phyloP scores from a whole-genome alignment of 2,329 filamentous ascomycete species.

The Xylaria sp. region DNA sequence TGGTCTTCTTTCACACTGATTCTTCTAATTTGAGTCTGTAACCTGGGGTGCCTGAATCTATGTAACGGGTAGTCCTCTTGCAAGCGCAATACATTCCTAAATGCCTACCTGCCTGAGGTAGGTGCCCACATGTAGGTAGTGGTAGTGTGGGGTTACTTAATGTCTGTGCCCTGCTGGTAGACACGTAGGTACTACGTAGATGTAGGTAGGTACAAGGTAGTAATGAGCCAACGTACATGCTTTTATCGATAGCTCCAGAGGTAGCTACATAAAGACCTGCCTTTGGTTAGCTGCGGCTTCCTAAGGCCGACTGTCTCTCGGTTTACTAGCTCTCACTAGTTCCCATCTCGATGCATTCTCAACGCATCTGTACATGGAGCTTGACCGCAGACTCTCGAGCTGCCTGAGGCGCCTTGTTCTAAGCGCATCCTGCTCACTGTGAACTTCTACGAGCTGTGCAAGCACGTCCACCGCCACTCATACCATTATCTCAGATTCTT shows the following conservation, averaged over 20 bases:
- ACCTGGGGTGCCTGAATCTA: no score
- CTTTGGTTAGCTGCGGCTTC: slow-evolving; percentile 3
- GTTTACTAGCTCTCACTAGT: not conserved
- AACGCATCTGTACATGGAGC: slow-evolving; percentile 20
- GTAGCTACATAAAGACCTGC: not conserved
- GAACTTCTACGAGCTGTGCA: not conserved
- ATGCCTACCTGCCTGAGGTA: no score
- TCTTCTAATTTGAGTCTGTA: no score
- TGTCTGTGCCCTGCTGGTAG: no score
- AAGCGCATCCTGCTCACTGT: not conserved
- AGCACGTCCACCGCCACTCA: not conserved
- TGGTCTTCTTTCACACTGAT: no score
- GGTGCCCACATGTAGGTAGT: no score
- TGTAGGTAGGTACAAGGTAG: no score
- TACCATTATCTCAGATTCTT: slow-evolving; percentile 8
- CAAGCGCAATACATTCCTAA: no score
- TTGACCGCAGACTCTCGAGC: slow-evolving; percentile 14
- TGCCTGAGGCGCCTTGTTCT: slow-evolving; percentile 20
- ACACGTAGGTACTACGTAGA: no score
- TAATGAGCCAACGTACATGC: no score
- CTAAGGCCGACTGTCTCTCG: not conserved
- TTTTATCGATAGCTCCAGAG: not conserved
- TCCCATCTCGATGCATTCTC: not conserved
- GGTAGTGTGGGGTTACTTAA: no score
- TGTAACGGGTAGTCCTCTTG: no score